phyloP scores from a whole-genome alignment of 2,329 filamentous ascomycete genomes.

The Fusarium tjaetaba region DNA sequence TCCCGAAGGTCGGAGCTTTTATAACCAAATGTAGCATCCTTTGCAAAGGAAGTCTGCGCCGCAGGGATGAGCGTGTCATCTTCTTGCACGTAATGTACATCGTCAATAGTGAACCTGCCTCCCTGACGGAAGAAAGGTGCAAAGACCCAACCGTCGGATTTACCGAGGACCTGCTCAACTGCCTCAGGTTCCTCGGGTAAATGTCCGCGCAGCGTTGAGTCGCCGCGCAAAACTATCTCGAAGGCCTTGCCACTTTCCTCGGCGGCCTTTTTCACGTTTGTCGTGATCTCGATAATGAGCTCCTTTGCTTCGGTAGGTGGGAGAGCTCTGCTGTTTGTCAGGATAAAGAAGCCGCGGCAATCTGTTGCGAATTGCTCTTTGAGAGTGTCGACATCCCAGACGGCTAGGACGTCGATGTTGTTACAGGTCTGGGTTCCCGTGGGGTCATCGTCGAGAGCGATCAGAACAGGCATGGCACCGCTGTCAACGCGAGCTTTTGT shows the following conservation, averaged over 20 bases:
- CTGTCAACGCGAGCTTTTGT: neutral
- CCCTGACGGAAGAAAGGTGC: neutral
- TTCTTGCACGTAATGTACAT: neutral
- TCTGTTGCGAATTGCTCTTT: neutral
- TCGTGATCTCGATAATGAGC: neutral
- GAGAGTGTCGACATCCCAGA: constrained; percentile 60
- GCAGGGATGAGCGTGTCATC: rapidly evolving
- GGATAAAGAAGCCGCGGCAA: neutral
- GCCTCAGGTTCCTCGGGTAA: neutral
- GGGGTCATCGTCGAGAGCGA: constrained; percentile 64
- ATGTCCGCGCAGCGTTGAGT: neutral
- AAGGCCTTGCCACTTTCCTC: neutral
- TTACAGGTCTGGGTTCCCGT: constrained; percentile 72
- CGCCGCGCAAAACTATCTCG: neutral
- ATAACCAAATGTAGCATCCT: constrained; percentile 67
- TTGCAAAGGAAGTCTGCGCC: constrained; percentile 51
- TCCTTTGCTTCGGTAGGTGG: neutral
- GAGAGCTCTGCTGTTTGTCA: neutral
- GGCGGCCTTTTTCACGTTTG: neutral
- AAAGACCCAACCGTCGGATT: neutral
- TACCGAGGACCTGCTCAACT: neutral
- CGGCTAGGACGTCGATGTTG: constrained; percentile 63
- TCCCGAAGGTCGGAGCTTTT: constrained; percentile 55
- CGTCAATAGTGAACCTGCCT: neutral
- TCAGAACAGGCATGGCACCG: neutral